Evolutionary conservation across 208 protist genomes (phyloP), one percentile per base, ranked within the genome.

Genomic region (Leishmania martiniquensis): DNA sequence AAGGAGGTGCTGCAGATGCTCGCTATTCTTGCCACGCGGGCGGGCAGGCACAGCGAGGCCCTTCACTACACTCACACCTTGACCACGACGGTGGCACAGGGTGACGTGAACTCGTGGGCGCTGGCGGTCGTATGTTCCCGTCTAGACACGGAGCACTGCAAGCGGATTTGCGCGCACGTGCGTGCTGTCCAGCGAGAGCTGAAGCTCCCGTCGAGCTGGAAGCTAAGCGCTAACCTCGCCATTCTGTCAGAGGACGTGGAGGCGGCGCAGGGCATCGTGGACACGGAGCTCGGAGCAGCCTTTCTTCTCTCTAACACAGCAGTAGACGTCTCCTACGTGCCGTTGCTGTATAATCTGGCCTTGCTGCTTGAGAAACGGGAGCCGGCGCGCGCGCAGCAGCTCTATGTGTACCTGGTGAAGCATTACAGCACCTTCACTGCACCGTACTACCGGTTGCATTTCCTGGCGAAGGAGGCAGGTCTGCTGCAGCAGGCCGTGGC

Each of bases 321-420:
- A 25, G 76, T 93, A 20, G 76, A 78, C 55, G 83, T 90, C 4
- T 62, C 59, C 57, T 84, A 95, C 75, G 85, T 97, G 44, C 93
- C 93, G 42, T 72, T 97, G 32, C 73, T 97, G 34, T 97, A 89
- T 85, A 97, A 97, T 76, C 68, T 95, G 44, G 93, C 89, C 17
- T 76, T 94, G 22, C 85, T 94, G n/a, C 74, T 84, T 15, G 91
- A 97, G 81, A 51, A 77, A 80, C 39, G 32, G 7, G 91, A 94
- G 54, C n/a, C 63, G 45, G 67, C 68, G 22, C 72, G 87, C 34
- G 85, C 93, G 37, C 74, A 86, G 47, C 79, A 91, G 77, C 85
- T 96, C 12, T 96, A 97, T 81, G 83, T 90, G 49, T 91, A 89
- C 77, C 89, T 97, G 29, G 88, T 97, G n/a, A 94, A 95, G 75